Percentiles rank a stretch among this genome's conserved stretches.
phyloP scores from a whole-genome alignment of 441 rosid genomes.

The Pelargonium australe region DNA sequence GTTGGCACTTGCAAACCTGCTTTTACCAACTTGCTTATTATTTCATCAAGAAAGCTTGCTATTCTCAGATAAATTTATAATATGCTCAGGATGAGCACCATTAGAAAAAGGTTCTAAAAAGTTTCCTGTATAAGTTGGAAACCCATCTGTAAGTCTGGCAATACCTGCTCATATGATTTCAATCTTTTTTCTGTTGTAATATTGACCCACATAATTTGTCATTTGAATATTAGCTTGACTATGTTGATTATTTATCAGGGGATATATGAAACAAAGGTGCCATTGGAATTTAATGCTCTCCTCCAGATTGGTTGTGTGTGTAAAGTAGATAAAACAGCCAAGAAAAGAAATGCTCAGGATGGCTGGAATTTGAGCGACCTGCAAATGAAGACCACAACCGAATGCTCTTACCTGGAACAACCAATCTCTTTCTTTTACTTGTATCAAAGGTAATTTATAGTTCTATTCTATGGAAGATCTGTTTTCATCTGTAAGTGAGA shows the following conservation, averaged over 20 bases:
- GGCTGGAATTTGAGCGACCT: conserved; percentile 82
- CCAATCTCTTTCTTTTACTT: conserved; percentile 77
- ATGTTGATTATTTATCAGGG: conserved; percentile 53
- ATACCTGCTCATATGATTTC: background rate
- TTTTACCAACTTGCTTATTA: background rate
- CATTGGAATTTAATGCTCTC: conserved; percentile 70
- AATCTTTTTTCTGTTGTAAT: conserved; percentile 17
- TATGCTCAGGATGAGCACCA: background rate
- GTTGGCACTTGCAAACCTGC: background rate
- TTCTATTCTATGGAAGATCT: conserved; percentile 8
- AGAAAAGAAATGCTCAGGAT: conserved; percentile 64
- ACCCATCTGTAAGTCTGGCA: background rate
- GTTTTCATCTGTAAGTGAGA: conserved; percentile 10
- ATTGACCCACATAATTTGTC: conserved; percentile 10
- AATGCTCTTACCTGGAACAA: conserved; percentile 75
- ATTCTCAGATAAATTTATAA: background rate
- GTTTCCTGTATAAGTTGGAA: background rate
- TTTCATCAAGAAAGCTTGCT: background rate
- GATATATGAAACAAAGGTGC: conserved; percentile 78
- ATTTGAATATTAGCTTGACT: conserved; percentile 21
- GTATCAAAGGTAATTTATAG: conserved; percentile 64
- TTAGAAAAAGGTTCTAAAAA: background rate
- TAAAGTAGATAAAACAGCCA: conserved; percentile 69
- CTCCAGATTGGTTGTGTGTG: conserved; percentile 94
- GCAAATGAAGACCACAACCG: conserved; percentile 88